phyloP scores from a whole-genome alignment of 805 yeast genomes.

The Jamesozyma gamospora region DNA sequence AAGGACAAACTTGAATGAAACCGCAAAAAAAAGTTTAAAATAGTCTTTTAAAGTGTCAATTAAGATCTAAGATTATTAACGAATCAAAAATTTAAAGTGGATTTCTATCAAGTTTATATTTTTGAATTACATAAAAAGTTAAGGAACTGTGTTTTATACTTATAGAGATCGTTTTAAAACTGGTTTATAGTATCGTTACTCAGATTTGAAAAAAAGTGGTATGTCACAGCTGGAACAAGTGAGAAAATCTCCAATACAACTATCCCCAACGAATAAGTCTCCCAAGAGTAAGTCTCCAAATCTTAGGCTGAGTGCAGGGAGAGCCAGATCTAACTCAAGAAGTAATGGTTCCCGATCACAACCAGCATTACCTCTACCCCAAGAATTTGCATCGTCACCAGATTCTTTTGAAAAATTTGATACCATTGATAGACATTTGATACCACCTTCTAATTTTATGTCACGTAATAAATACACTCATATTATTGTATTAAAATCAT shows the following conservation, averaged over 20 bases:
- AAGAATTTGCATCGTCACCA: too few relatives aligned
- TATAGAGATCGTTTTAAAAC: too few relatives aligned
- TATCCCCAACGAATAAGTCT: slow-evolving; percentile 1
- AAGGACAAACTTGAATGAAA: neutral
- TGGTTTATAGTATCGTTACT: too few relatives aligned
- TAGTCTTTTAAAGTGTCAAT: too few relatives aligned
- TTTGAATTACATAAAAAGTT: too few relatives aligned
- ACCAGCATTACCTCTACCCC: neutral
- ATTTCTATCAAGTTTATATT: too few relatives aligned
- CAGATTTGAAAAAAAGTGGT: too few relatives aligned
- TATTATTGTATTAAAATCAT: slow-evolving; percentile 61
- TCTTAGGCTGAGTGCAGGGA: slow-evolving; percentile 6
- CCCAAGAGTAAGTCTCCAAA: neutral
- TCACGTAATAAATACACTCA: slow-evolving; percentile 33
- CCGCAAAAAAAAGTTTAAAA: neutral
- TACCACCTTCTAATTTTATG: slow-evolving; percentile 6
- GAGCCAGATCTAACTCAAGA: slow-evolving; percentile 24
- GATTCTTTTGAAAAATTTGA: slow-evolving; percentile 7
- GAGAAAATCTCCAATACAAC: slow-evolving; percentile 1
- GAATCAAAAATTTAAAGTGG: too few relatives aligned
- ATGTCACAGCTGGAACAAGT: slow-evolving; percentile 5
- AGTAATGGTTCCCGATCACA: slow-evolving; percentile 17
- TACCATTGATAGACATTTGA: neutral
- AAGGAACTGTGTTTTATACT: too few relatives aligned
- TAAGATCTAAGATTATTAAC: too few relatives aligned